Base-by-base conservation (phyloP, 1,139 yeast genomes). In the Zygosaccharomyces sapae region DNA sequence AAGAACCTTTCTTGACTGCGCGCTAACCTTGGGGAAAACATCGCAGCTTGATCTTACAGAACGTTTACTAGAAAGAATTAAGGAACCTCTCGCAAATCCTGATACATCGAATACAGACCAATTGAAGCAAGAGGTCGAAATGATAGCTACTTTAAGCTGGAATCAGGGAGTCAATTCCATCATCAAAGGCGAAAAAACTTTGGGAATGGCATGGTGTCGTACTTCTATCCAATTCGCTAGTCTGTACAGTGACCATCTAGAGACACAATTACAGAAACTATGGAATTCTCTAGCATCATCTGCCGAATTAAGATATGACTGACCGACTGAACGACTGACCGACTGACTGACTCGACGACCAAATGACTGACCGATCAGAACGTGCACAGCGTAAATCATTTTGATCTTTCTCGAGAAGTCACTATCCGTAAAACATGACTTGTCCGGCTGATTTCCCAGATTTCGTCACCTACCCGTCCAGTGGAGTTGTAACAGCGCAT, bases 241-340 rank as follows among this genome's bases (percentile, higher is more conserved):
- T 12, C 25, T 55, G 24, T 52, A 52, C 4, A 55, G 53, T 34
- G 29, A 33, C 4, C 52, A 45, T 2, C 38, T 59, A 22, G 44
- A 47, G 22, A 39, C 25, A 2, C 60, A 59, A 31, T 27, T 61
- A 12, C 39, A 46, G 29, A 39, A 49, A 9, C 40, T 59, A 16
- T 59, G 62, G 61, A 16, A 16, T 10, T 45, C 50, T 7, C 37
- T 50, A 22, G 41, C 52, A 4, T 46, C 61, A 1, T 41, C 58
- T 6, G 43, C 54, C 3, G 24, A 44, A 79, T 83, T 76, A 3
- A 69, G 77, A 2, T 9, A 8, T 8, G n/a, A 27, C 9, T 27
- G n/a, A 27, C 30, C 30, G 10, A 9, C 9, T n/a, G n/a, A n/a
- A n/a, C n/a, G n/a, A n/a, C n/a, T n/a, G n/a, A n/a, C n/a, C n/a